phyloP scores from a whole-genome alignment of 306 rosid genomes.

The Lagenaria siceraria region DNA sequence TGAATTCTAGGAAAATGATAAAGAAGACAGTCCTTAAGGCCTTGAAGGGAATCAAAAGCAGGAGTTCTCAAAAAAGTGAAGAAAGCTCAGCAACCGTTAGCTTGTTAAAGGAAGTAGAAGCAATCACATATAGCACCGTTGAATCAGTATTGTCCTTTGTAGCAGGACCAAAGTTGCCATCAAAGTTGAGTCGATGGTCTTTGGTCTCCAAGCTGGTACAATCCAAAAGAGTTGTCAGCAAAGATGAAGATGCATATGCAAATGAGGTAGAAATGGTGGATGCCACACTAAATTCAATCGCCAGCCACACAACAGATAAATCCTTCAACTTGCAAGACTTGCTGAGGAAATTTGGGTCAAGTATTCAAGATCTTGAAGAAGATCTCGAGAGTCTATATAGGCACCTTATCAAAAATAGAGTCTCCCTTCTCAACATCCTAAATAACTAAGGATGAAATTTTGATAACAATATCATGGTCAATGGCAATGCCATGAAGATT shows the following conservation, averaged over 20 bases:
- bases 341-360: constrained; percentile 7
- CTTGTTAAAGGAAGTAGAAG: constrained; percentile 14
- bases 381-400: constrained; percentile 10
- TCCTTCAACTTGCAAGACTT: background rate
- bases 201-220: constrained; percentile 12
- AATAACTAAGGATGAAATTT: constrained; percentile 11
- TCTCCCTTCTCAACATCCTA: constrained; percentile 21
- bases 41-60: constrained; percentile 6
- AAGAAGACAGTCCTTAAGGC: constrained; percentile 17
- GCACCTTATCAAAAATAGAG: constrained; percentile 23
- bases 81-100: background rate
- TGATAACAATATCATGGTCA: background rate
- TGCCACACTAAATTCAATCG: background rate
- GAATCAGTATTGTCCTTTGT: constrained; percentile 12
- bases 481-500: background rate
- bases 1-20: constrained; percentile 8
- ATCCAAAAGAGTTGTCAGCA: constrained; percentile 12
- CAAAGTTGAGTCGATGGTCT: constrained; percentile 10
- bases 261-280: constrained; percentile 19
- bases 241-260: background rate
- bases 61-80: background rate
- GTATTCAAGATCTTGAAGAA: constrained; percentile 16
- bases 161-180: constrained; percentile 3
- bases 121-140: background rate
- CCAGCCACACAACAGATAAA: constrained; percentile 4